Conservation (phyloP, 1,284 basidiomycete genomes). For the Tilletia caries region DNA sequence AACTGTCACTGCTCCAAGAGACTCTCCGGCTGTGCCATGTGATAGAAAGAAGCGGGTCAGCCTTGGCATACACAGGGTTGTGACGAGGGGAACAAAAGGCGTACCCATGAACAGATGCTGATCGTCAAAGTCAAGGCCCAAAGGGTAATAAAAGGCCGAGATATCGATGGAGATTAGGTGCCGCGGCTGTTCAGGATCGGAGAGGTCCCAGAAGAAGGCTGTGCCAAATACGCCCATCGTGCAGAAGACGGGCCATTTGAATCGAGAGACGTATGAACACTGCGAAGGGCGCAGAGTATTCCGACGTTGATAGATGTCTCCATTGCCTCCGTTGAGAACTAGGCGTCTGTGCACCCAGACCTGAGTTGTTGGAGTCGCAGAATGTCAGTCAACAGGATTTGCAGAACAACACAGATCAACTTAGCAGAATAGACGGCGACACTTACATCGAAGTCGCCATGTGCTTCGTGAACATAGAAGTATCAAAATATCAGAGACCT, state of each 20-base stretch:
- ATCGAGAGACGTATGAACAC: neutral
- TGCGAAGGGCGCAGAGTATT: neutral
- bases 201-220: constrained; percentile 6
- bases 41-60: too few species aligned
- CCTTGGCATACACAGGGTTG: too few species aligned
- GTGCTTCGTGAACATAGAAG: too few species aligned
- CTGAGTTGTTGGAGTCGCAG: neutral
- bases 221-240: neutral
- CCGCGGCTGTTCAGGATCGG: neutral
- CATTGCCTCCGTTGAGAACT: neutral
- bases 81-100: too few species aligned
- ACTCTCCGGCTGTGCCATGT: neutral
- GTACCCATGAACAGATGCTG: constrained; percentile 5
- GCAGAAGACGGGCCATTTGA: constrained; percentile 8
- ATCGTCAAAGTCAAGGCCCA: constrained; percentile 9
- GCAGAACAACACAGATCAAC: too few species aligned
- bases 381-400: too few species aligned
- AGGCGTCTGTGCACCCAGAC: constrained; percentile 9
- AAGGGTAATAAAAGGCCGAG: neutral
- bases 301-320: neutral
- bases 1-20: neutral
- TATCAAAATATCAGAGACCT: too few species aligned
- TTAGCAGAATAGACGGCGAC: too few species aligned
- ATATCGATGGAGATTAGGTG: neutral
- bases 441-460: neutral